A percentile compares a stretch with the other conserved stretches of the same genome.
phyloP scores from a whole-genome alignment of 345 rosid genomes.

The Schrenkiella parvula region DNA sequence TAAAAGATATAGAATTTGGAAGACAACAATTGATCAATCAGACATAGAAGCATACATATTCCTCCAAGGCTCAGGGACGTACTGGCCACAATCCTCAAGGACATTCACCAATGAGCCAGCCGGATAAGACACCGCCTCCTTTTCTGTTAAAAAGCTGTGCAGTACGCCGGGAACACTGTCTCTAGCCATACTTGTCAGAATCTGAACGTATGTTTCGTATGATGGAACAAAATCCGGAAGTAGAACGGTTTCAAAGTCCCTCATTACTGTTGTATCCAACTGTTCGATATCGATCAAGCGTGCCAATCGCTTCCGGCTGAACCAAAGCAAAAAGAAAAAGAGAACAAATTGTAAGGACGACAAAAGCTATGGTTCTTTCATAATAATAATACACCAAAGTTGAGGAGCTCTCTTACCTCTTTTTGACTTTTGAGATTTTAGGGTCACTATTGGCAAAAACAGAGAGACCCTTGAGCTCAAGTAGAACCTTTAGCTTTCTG shows the following conservation, averaged over 20 bases:
- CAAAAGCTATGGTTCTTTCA: background rate
- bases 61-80: constrained; percentile 42
- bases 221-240: constrained; percentile 43
- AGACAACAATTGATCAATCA: constrained; percentile 9
- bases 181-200: constrained; percentile 55
- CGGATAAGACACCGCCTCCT: constrained; percentile 29
- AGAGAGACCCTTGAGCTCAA: constrained; percentile 41
- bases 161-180: constrained; percentile 42
- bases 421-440: constrained; percentile 20
- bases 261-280: constrained; percentile 34
- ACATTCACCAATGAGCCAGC: constrained; percentile 42
- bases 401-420: constrained; percentile 36
- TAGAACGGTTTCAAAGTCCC: constrained; percentile 41
- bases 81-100: constrained; percentile 52
- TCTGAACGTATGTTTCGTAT: constrained; percentile 32
- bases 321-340: background rate
- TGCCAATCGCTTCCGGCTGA: constrained; percentile 33
- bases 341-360: background rate
- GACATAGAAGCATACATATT: constrained; percentile 21
- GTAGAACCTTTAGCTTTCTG: constrained; percentile 34
- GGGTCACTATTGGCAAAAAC: constrained; percentile 27
- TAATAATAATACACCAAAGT: background rate
- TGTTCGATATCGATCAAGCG: constrained; percentile 35
- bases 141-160: constrained; percentile 44
- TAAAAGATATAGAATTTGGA: background rate